Base-by-base conservation (phyloP, 2,329 filamentous ascomycete genomes). In the Cephalotrichum gorgonifer region DNA sequence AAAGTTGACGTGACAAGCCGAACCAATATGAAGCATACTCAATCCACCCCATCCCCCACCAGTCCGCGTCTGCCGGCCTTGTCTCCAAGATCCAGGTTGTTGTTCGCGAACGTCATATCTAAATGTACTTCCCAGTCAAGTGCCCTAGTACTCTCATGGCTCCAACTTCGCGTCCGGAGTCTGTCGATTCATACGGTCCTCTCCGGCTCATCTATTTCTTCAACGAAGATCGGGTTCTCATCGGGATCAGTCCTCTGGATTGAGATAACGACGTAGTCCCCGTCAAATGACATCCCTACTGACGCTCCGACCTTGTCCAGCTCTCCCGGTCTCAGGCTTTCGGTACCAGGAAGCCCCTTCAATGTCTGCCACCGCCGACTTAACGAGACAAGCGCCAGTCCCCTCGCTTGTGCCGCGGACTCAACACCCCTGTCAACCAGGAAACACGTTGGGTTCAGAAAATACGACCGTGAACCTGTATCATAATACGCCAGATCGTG, bases 401-500 rank as follows among this genome's bases (percentile, higher is more conserved):
- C 46, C n/a, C 46, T 39, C 15, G 26, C 5, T 9, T 15, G 23
- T 17, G 35, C 46, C 26, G 43, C 35, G 7, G 30, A 35, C 9
- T 30, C 38, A 17, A 42, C 17, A 7, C 43, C 46, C 11, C 20
- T 48, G 26, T 48, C 46, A 23, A 48, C 28, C 4, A 38, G 35
- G 20, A 42, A 48, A 25, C 46, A 48, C 11, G 35, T 22, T 15
- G 46, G 46, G 14, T 43, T 25, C 20, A 48, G 26, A 27, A 48
- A 41, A 17, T 48, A 48, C 9, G 38, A 31, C 26, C 39, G 25
- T 17, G 46, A 28, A 23, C 28, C 46, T 30, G 15, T 22, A 25
- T 42, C 39, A 43, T 42, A 48, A 22, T 43, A 48, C 26, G 46
- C 46, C 23, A 48, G 46, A 17, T 48, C 46, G 26, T 48, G 39